Base-by-base conservation (phyloP, 2,329 filamentous ascomycete species). In the Bipolaris sorokiniana region DNA sequence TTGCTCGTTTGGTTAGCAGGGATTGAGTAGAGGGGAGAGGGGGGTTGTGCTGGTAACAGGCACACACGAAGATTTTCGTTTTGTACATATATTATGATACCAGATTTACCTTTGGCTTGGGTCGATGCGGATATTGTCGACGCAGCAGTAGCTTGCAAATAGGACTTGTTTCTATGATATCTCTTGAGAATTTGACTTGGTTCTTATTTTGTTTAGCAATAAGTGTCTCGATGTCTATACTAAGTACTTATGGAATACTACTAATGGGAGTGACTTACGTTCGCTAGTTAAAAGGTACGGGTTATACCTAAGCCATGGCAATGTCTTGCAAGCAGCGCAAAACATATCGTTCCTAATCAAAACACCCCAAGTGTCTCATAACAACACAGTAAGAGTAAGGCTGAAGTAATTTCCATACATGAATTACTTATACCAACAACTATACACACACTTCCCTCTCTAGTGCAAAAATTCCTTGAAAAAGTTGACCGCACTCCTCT, bases 391-490 rank as follows among this genome's bases (percentile, higher is more conserved):
- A 26, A 7, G 22, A 5, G 7, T 26, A 26, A 26, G 40, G 20
- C 38, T 15, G 3, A 5, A 26, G 23, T n/a, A 15, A 26, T 42
- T 26, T 2, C 20, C 9, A 16, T 9, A 7, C 3, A 42, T 42
- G 3, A 5, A 16, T 26, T 42, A 42, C 23, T 26, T 22, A 10
- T 42, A 10, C 20, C 22, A 9, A 18, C 13, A 11, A 42, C 20
- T 15, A 22, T 26, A 23, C 38, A 6, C 31, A 5, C 11, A 22
- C 11, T 13, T 1, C 3, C 1, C 16, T 2, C 9, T 18, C 55
- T 66, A 72, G 56, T 75, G 71, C 62, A 76, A 38, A 41, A 69
- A 76, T 66, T 75, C 70, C 0, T 58, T 68, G 50, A 75, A 72
- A 22, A 71, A 75, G 9, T 63, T 63, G 7, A 73, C 72, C 6